Evolutionary conservation across 1,284 basidiomycete genomes (phyloP).

Genomic region (Microbotryomycetes sp.): DNA sequence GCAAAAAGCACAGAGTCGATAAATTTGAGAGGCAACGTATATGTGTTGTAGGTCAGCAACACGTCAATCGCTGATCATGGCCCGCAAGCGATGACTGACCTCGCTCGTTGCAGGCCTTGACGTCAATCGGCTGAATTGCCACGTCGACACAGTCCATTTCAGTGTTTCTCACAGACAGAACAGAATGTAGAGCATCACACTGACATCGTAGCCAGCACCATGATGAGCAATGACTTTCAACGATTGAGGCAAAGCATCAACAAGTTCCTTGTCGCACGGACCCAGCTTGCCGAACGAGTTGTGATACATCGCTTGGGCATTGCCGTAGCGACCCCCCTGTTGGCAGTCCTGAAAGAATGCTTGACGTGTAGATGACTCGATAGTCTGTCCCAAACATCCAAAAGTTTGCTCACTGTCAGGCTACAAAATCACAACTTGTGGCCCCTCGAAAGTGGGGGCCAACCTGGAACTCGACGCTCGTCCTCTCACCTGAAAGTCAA

Average conservation of each 20-base stretch:
- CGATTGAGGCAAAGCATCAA: conserved; percentile 57
- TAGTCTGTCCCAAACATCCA: conserved; percentile 46
- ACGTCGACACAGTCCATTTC: no score
- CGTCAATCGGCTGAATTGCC: neutral
- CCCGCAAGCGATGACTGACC: neutral
- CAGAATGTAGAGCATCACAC: no score
- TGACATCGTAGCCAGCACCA: conserved; percentile 75
- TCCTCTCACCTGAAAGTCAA: conserved; percentile 66
- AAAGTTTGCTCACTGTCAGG: conserved; percentile 37
- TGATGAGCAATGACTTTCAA: conserved; percentile 85
- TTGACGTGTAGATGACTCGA: conserved; percentile 61
- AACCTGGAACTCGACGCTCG: no score
- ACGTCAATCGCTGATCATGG: neutral
- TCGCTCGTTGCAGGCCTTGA: neutral
- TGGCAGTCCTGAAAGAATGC: conserved; percentile 49
- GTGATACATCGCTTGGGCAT: conserved; percentile 3
- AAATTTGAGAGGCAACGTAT: neutral
- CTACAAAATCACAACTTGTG: conserved; percentile 65
- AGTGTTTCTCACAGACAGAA: no score
- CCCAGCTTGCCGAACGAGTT: conserved; percentile 56
- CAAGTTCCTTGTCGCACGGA: conserved; percentile 68
- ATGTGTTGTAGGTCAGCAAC: neutral
- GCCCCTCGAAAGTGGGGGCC: no score
- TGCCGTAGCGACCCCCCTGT: neutral
- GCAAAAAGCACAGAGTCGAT: neutral